A percentile compares a stretch with the other conserved stretches of the same genome.
These are phyloP conservation scores for Pseudonitzschia multiseries DNA, from an alignment of 108 stramenopile species.

Conservation along the genomic window DNA sequence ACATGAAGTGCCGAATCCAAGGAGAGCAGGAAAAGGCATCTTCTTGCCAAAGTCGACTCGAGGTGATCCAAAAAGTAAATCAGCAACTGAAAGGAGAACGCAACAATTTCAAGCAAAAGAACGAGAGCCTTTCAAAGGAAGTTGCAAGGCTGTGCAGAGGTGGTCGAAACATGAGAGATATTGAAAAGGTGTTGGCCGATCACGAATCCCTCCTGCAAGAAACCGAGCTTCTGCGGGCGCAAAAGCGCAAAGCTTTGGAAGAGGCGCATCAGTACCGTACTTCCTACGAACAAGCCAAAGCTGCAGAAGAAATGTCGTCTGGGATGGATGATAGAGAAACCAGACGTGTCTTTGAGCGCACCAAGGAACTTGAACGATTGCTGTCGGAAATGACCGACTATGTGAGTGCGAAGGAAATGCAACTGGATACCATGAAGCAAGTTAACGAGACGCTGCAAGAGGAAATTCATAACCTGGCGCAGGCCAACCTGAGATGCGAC, in stretches of 20 bases:
- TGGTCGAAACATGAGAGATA: constrained; percentile 44
- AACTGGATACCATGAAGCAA: constrained; percentile 72
- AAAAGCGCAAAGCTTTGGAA: constrained; percentile 56
- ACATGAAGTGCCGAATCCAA: constrained; percentile 30
- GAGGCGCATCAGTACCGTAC: constrained; percentile 50
- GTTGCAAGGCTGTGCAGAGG: constrained; percentile 49
- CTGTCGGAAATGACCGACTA: constrained; percentile 74
- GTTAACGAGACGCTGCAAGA: constrained; percentile 65
- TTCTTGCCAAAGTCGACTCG: constrained; percentile 31
- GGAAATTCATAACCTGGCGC: constrained; percentile 48
- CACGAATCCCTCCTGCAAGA: constrained; percentile 46
- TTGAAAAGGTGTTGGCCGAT: constrained; percentile 53
- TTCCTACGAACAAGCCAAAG: constrained; percentile 44
- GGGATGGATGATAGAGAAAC: constrained; percentile 35
- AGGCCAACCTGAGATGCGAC: constrained; percentile 43
- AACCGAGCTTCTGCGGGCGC: constrained; percentile 46
- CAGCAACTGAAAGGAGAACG: constrained; percentile 75
- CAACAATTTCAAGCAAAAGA: constrained; percentile 68
- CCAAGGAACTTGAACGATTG: constrained; percentile 72
- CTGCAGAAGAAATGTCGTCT: constrained; percentile 46
- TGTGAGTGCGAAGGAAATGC: constrained; percentile 79
- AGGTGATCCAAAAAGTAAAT: constrained; percentile 40
- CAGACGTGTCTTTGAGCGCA: constrained; percentile 40
- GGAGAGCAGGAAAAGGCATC: constrained; percentile 29
- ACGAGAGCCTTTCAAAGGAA: constrained; percentile 74